Percentiles rank a stretch among this genome's conserved stretches.
phyloP scores from a whole-genome alignment of 306 rosid species.

The Rubus idaeus region DNA sequence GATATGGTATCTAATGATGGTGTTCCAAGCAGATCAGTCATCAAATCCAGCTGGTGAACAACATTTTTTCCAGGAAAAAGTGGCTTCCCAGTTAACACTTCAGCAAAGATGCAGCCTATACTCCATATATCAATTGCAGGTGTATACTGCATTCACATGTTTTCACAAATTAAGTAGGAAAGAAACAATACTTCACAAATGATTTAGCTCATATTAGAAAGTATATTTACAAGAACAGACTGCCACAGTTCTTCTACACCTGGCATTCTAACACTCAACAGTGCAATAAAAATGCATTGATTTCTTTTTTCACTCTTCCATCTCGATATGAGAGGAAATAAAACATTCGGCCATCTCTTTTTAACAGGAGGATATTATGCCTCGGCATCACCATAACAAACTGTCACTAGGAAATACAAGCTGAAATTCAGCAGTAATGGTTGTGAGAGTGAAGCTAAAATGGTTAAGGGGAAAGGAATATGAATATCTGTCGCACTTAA shows the following conservation, averaged over 20 bases:
- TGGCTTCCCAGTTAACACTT: slow-evolving; percentile 85
- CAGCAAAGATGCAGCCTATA: slow-evolving; percentile 96
- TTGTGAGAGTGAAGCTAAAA: background rate
- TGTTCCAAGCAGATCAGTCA: slow-evolving; percentile 94
- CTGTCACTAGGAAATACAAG: background rate
- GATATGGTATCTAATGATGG: slow-evolving; percentile 88
- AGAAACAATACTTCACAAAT: background rate
- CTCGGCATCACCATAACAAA: background rate
- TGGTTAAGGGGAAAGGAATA: background rate
- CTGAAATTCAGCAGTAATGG: background rate
- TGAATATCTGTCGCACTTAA: background rate
- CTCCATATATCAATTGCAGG: slow-evolving; percentile 98
- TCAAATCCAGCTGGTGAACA: slow-evolving; percentile 93
- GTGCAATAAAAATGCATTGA: background rate
- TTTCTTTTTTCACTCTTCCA: background rate
- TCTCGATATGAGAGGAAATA: background rate
- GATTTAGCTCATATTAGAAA: background rate
- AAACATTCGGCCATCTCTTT: background rate
- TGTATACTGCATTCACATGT: slow-evolving; percentile 69
- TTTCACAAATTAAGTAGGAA: background rate
- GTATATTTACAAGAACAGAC: background rate
- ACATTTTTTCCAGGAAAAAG: slow-evolving; percentile 97
- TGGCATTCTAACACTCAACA: background rate
- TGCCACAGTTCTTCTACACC: background rate
- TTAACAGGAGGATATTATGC: background rate